Conservation (phyloP, 495 filamentous ascomycete genomes). For the Aspergillus biplanus region DNA sequence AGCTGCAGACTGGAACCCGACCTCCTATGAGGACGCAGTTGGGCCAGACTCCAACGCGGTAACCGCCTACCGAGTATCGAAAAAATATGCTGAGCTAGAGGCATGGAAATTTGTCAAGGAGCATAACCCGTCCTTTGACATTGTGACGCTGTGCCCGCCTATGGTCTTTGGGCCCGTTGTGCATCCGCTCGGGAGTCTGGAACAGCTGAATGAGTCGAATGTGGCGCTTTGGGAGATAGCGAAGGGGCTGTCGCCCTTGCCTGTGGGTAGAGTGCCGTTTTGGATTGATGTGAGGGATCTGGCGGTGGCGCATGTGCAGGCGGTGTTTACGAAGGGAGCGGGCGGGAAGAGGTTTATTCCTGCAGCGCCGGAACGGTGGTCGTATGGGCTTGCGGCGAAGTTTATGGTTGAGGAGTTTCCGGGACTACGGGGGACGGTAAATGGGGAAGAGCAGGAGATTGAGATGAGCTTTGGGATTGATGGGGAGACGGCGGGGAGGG, state of each 20-base stretch:
- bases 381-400: conserved; percentile 41
- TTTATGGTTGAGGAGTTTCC: conserved; percentile 39
- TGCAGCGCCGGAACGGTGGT: conserved; percentile 40
- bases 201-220: conserved; percentile 42
- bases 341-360: conserved; percentile 42
- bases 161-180: conserved; percentile 52
- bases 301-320: conserved; percentile 46
- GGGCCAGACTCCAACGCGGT: conserved; percentile 39
- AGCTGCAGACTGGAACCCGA: conserved; percentile 76
- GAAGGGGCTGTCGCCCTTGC: conserved; percentile 31
- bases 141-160: conserved; percentile 65
- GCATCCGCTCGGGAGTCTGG: conserved; percentile 35
- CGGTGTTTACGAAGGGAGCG: conserved; percentile 33
- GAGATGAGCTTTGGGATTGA: conserved; percentile 37
- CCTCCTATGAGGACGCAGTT: conserved; percentile 61
- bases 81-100: conserved; percentile 59
- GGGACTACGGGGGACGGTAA: conserved; percentile 30
- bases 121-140: conserved; percentile 66
- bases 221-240: conserved; percentile 33
- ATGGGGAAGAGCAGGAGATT: conserved; percentile 33
- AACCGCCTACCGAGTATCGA: conserved; percentile 63
- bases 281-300: conserved; percentile 53
- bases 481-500: conserved; percentile 42
- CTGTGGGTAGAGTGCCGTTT: conserved; percentile 35
- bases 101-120: conserved; percentile 62